These are phyloP conservation scores for Termitomyces eurrhizus DNA, from an alignment of 768 basidiomycete genomes.

Conservation along the genomic window DNA sequence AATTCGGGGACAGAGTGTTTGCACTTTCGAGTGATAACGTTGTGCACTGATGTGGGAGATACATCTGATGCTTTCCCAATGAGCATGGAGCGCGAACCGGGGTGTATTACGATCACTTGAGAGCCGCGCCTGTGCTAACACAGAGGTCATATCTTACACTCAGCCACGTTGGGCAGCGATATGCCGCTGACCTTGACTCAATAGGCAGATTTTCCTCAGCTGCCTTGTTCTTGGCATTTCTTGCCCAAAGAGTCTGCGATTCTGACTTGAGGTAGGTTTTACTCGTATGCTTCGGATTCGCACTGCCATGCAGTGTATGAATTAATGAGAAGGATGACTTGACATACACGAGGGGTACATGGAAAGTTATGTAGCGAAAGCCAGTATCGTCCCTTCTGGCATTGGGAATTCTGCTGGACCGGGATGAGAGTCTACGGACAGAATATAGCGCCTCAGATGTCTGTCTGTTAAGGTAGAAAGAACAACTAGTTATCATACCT, in stretches of 20 bases:
- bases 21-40: conserved; percentile 68
- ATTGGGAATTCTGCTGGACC: conserved; percentile 54
- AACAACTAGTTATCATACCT: no score
- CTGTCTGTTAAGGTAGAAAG: no score
- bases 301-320: conserved; percentile 32
- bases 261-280: conserved; percentile 79
- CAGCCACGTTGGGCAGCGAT: conserved; percentile 1
- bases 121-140: conserved; percentile 58
- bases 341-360: conserved; percentile 71
- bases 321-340: background rate
- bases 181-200: conserved; percentile 44
- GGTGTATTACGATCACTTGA: conserved; percentile 76
- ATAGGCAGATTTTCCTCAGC: conserved; percentile 34
- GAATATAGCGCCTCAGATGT: no score
- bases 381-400: conserved; percentile 79
- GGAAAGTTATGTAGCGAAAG: conserved; percentile 75
- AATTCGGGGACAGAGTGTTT: conserved; percentile 40
- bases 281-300: conserved; percentile 77
- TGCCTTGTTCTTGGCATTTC: conserved; percentile 58
- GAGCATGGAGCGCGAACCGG: conserved; percentile 68
- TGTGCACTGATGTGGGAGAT: conserved; percentile 61
- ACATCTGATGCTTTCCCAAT: conserved; percentile 79
- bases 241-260: conserved; percentile 66
- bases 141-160: conserved; percentile 24
- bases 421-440: no score